Conservation (phyloP, 2,329 filamentous ascomycete genomes). For the Blastomyces parvus region DNA sequence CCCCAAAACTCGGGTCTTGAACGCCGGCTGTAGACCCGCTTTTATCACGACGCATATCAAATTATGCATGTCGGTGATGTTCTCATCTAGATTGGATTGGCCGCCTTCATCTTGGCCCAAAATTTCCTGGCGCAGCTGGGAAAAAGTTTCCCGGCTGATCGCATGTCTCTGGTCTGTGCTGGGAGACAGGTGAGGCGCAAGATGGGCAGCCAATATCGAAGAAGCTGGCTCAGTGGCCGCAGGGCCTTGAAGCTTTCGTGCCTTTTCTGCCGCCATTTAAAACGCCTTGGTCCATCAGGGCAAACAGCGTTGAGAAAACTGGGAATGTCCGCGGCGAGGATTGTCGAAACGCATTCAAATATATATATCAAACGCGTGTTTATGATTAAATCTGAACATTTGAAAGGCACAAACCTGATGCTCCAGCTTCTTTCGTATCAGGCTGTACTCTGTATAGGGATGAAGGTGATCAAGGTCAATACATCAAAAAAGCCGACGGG, state of each 20-base stretch:
- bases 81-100: constrained; percentile 48
- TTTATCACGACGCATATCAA: constrained; percentile 75
- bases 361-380: not conserved
- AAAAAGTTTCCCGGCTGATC: constrained; percentile 63
- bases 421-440: not conserved
- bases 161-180: constrained; percentile 52
- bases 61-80: constrained; percentile 69
- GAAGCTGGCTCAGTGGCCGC: constrained; percentile 38
- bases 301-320: not conserved
- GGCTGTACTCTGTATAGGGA: not conserved
- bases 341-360: not conserved
- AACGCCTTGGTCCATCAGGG: not conserved
- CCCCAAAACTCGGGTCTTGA: constrained; percentile 34
- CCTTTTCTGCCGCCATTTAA: not conserved
- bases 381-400: not conserved
- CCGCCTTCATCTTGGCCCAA: constrained; percentile 40
- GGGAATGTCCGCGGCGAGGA: not conserved
- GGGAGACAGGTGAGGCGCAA: constrained; percentile 70
- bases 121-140: constrained; percentile 60
- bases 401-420: not conserved
- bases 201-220: constrained; percentile 78
- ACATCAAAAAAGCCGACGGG: no score
- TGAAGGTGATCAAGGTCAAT: no score
- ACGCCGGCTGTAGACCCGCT: constrained; percentile 59
- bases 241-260: not conserved